A percentile compares a stretch with the other conserved stretches of the same genome.
Evolutionary conservation across 2,329 filamentous ascomycete species (phyloP).

Genomic region (Fonsecaea nubica): DNA sequence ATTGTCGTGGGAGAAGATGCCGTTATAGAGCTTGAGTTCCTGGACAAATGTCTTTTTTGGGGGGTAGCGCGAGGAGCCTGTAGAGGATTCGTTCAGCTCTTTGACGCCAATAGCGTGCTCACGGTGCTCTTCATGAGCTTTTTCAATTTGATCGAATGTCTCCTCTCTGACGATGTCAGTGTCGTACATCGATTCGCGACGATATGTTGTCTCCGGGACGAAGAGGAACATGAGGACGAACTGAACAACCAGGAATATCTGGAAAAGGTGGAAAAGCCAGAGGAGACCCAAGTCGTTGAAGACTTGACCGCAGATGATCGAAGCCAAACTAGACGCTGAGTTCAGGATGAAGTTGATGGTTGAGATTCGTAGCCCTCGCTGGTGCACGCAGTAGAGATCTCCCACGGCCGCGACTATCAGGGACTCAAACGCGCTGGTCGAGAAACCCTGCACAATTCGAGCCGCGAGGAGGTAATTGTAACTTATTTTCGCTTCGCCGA

Average conservation of each 20-base stretch:
- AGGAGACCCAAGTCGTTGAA: slow-evolving; percentile 32
- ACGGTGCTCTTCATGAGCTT: slow-evolving; percentile 15
- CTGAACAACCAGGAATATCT: slow-evolving; percentile 39
- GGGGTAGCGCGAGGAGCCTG: slow-evolving; percentile 6
- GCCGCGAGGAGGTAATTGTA: slow-evolving; percentile 57
- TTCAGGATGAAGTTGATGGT: slow-evolving; percentile 27
- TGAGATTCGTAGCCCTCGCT: slow-evolving; percentile 31
- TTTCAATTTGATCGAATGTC: slow-evolving; percentile 21
- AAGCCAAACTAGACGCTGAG: slow-evolving; percentile 40
- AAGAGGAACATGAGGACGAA: slow-evolving; percentile 40
- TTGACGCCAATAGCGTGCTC: slow-evolving; percentile 22
- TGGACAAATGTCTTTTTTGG: slow-evolving; percentile 36
- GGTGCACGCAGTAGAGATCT: slow-evolving; percentile 48
- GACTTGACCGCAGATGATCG: slow-evolving; percentile 44
- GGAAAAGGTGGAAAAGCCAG: slow-evolving; percentile 38
- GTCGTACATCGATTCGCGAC: slow-evolving; percentile 36
- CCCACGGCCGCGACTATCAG: slow-evolving; percentile 56
- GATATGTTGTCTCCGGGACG: slow-evolving; percentile 41
- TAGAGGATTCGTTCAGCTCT: slow-evolving; percentile 13
- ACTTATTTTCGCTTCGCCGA: slow-evolving; percentile 52
- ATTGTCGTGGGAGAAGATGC: slow-evolving; percentile 31
- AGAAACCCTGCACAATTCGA: slow-evolving; percentile 56
- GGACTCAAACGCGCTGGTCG: slow-evolving; percentile 56
- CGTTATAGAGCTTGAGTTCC: slow-evolving; percentile 36
- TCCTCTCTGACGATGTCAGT: slow-evolving; percentile 32